These are phyloP conservation scores for Fusarium duplospermum DNA, from an alignment of 2,329 filamentous ascomycete genomes.

Conservation along the genomic window DNA sequence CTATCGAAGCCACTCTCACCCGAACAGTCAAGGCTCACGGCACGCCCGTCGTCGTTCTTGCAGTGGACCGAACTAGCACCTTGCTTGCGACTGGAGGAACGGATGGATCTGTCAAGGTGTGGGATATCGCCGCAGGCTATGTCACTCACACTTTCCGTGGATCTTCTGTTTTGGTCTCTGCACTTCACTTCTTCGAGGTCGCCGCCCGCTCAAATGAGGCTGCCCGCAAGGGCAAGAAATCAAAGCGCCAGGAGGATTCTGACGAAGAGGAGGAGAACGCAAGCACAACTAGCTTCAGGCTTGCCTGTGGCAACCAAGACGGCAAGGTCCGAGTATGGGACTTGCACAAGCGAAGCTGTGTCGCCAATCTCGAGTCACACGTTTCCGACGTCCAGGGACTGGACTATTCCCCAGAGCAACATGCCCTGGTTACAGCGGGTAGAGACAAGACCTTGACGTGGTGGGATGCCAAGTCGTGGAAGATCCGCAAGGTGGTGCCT, in stretches of 20 bases:
- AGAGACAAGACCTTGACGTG: constrained; percentile 94
- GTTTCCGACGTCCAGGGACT: constrained; percentile 93
- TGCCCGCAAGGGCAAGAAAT: constrained; percentile 51
- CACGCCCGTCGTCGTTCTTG: constrained; percentile 87
- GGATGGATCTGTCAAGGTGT: constrained; percentile 94
- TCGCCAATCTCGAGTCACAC: constrained; percentile 87
- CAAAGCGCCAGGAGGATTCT: constrained; percentile 48
- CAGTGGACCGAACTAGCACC: constrained; percentile 88
- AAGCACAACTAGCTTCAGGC: constrained; percentile 72
- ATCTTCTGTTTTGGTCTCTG: constrained; percentile 90
- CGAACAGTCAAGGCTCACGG: constrained; percentile 90
- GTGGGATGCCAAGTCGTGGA: constrained; percentile 92
- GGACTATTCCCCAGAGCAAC: constrained; percentile 81
- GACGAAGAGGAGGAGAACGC: constrained; percentile 54
- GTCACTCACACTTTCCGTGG: constrained; percentile 96
- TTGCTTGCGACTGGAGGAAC: constrained; percentile 92
- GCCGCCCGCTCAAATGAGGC: constrained; percentile 56
- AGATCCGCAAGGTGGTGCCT: constrained; percentile 81
- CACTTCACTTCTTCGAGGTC: constrained; percentile 90
- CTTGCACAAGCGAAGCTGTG: constrained; percentile 81
- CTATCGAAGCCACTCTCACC: constrained; percentile 74
- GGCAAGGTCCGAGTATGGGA: constrained; percentile 94
- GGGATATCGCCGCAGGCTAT: constrained; percentile 92
- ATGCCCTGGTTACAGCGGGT: constrained; percentile 83
- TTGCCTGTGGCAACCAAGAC: constrained; percentile 94